A percentile compares a stretch with the other conserved stretches of the same genome.
phyloP scores from a whole-genome alignment of 2,329 filamentous ascomycete species.

The Nothopassalora personata region DNA sequence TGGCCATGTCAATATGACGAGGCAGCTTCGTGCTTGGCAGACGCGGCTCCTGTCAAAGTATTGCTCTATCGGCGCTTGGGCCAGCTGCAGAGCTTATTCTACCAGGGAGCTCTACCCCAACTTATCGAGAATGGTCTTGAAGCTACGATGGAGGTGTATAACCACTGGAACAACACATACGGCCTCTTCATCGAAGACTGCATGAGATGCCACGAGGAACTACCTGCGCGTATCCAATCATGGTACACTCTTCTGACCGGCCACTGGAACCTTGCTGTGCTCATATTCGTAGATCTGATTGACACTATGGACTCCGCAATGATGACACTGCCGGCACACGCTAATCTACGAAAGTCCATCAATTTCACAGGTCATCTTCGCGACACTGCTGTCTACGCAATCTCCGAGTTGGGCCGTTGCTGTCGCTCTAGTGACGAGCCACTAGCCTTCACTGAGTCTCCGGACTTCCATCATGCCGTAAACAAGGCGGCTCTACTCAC shows the following conservation, averaged over 20 bases:
- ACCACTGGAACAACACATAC: slow-evolving; percentile 16
- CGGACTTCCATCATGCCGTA: slow-evolving; percentile 16
- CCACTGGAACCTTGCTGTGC: slow-evolving; percentile 18
- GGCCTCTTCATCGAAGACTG: slow-evolving; percentile 19
- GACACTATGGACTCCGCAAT: slow-evolving; percentile 11
- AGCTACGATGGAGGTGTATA: slow-evolving; percentile 15
- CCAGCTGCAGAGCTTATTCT: slow-evolving; percentile 15
- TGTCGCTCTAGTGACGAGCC: slow-evolving; percentile 1
- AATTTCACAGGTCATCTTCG: slow-evolving; percentile 6
- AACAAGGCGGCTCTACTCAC: slow-evolving; percentile 20
- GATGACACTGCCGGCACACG: slow-evolving; percentile 11
- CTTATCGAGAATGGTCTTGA: slow-evolving; percentile 12
- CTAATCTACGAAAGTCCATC: slow-evolving; percentile 3
- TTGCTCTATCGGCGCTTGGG: slow-evolving; percentile 17
- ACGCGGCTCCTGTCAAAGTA: slow-evolving; percentile 20
- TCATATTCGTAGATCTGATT: slow-evolving; percentile 17
- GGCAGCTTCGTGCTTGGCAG: slow-evolving; percentile 16
- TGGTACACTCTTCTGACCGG: slow-evolving; percentile 20
- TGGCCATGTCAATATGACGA: slow-evolving; percentile 19
- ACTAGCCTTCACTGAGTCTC: slow-evolving; percentile 12
- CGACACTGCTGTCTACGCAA: slow-evolving; percentile 7
- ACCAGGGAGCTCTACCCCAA: slow-evolving; percentile 6
- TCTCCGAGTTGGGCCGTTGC: slow-evolving; percentile 17
- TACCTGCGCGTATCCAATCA: slow-evolving; percentile 18
- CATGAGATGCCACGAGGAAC: slow-evolving; percentile 13